These are phyloP conservation scores for Lichina pygmaea DNA, from an alignment of 495 filamentous ascomycete species.

Conservation along the genomic window DNA sequence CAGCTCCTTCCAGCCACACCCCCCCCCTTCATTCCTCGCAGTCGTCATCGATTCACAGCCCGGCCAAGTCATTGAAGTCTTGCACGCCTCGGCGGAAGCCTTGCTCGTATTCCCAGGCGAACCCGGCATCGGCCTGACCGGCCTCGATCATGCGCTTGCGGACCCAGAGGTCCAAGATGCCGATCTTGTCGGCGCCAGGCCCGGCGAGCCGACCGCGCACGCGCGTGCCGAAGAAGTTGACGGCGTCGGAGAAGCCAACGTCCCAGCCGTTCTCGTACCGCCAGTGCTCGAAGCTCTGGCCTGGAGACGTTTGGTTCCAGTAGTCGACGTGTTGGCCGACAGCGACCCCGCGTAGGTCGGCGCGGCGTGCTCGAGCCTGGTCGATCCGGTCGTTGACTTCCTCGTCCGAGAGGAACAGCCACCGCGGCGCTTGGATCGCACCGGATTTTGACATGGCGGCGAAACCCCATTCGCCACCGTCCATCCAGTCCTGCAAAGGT, in stretches of 20 bases:
- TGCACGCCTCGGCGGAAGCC: constrained; percentile 19
- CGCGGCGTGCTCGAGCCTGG: constrained; percentile 10
- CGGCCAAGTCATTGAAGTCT: constrained; percentile 9
- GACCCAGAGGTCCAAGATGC: constrained; percentile 24
- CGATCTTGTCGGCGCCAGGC: constrained; percentile 21
- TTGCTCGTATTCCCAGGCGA: constrained; percentile 23
- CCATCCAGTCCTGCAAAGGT: constrained; percentile 17
- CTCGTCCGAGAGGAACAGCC: constrained; percentile 9
- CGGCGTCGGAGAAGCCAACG: constrained; percentile 22
- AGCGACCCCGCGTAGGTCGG: constrained; percentile 9
- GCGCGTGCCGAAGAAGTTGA: constrained; percentile 17
- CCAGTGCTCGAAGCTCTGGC: constrained; percentile 19
- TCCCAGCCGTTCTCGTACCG: constrained; percentile 24
- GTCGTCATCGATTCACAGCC: too few relatives aligned
- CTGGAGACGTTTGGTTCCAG: constrained; percentile 17
- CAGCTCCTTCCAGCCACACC: too few relatives aligned
- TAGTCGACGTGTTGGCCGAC: constrained; percentile 15
- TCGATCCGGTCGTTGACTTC: constrained; percentile 10
- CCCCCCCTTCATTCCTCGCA: too few relatives aligned
- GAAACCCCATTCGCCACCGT: constrained; percentile 28
- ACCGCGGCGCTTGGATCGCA: constrained; percentile 14
- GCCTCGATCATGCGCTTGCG: constrained; percentile 22
- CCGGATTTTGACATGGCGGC: constrained; percentile 9
- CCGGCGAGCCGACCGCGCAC: constrained; percentile 2
- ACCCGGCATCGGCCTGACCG: constrained; percentile 14